Base-by-base conservation (phyloP, 75 land plant genomes). In the Sequoia sempervirens region DNA sequence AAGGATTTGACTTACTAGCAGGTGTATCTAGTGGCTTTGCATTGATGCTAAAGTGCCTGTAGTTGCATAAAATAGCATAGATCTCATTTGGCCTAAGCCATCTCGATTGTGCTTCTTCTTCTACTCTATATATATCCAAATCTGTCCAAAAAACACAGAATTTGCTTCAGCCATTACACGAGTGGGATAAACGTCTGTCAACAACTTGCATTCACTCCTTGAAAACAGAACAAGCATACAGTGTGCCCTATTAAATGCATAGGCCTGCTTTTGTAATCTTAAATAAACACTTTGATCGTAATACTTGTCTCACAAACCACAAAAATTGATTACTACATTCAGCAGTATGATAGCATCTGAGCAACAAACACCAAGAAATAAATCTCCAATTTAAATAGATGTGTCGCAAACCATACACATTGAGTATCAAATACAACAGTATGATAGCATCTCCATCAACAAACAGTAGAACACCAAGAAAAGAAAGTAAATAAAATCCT, bases 1-100 rank as follows among this genome's bases (percentile, higher is more conserved):
- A 41, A 78, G n/a, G 30, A 78, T n/a, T 78, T 9, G 26, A 85
- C 88, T 87, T 91, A 95, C 99, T 92, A 83, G 83, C 56, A 5
- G 99, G 99, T 66, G 82, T 79, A 46, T 89, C 85, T 53, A 97
- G 88, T 14, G 99, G 99, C 66, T 96, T 93, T 61, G 91, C 92
- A 79, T 87, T 84, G 83, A 97, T 81, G 61, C 37, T 92, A 79
- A 97, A 95, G 68, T 70, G 53, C 61, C 50, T 81, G 75, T 92
- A 74, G 83, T 93, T 95, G 40, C 88, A 87, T 20, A 95, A 88
- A 68, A 95, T 83, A 28, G 95, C 97, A 88, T 90, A 91, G 81
- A 95, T 92, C 61, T 95, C 97, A 83, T 92, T 90, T 28, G 97
- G 93, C 69, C 97, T 83, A 38, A 95, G 92, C 97, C 97, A 95